These are phyloP conservation scores for Groenewaldozyma sp. DNA, from an alignment of 1,139 yeast genomes.

Conservation along the genomic window DNA sequence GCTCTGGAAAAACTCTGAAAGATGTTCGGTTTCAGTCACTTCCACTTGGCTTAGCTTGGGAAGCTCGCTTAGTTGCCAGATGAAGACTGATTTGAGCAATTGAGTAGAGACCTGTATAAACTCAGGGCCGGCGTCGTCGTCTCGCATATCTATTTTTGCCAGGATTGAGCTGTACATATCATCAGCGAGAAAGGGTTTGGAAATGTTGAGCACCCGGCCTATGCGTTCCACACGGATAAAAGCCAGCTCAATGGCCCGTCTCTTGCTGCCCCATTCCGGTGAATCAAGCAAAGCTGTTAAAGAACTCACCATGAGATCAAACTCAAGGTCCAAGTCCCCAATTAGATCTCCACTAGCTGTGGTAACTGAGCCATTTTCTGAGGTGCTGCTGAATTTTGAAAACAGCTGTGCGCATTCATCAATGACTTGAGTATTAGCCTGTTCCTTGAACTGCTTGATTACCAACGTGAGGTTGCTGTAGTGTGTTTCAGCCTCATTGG, in stretches of 20 bases:
- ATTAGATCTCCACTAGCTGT: neutral
- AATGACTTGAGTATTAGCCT: slow-evolving; percentile 11
- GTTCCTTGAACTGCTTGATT: slow-evolving; percentile 19
- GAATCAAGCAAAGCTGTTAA: neutral
- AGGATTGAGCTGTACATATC: neutral
- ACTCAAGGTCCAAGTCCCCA: neutral
- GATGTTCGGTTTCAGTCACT: neutral
- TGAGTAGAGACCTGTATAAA: neutral
- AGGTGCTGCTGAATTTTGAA: neutral
- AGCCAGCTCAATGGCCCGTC: neutral
- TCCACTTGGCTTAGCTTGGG: neutral
- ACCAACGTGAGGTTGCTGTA: slow-evolving; percentile 12
- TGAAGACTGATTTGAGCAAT: neutral
- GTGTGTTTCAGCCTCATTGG: slow-evolving; percentile 17
- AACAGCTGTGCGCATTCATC: slow-evolving; percentile 18
- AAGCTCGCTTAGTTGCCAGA: neutral
- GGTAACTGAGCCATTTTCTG: no score
- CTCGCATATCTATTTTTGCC: no score
- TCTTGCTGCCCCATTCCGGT: neutral
- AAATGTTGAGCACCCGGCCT: neutral
- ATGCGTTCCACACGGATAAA: neutral
- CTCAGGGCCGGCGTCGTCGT: neutral
- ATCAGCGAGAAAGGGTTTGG: neutral
- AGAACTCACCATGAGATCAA: neutral
- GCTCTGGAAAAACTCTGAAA: no score